These are phyloP conservation scores for Emericellopsis terricola DNA, from an alignment of 495 filamentous ascomycete genomes.

Conservation along the genomic window DNA sequence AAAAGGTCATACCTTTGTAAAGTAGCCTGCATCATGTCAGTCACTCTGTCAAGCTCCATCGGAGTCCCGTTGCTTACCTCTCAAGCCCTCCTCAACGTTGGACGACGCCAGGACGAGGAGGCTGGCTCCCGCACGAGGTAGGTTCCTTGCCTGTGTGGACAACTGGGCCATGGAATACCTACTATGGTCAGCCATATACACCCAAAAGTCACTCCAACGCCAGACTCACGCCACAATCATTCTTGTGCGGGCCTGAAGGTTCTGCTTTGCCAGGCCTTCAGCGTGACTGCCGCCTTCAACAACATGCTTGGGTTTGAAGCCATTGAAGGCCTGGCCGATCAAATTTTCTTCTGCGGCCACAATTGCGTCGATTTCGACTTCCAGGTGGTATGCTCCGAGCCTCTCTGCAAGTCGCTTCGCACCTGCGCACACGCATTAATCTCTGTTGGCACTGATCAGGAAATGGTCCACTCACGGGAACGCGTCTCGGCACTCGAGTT, in stretches of 20 bases:
- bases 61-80: conserved; percentile 6
- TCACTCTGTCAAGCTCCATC: conserved; percentile 21
- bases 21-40: no score
- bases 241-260: conserved; percentile 60
- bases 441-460: no score
- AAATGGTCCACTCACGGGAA: neutral
- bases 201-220: no score
- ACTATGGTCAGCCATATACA: no score
- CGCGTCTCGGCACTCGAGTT: neutral
- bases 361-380: conserved; percentile 60
- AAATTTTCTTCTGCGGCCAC: conserved; percentile 19
- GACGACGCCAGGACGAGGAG: conserved; percentile 22
- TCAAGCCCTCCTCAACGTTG: conserved; percentile 37
- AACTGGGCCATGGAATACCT: conserved; percentile 56
- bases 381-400: conserved; percentile 58
- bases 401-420: conserved; percentile 46
- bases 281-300: conserved; percentile 41
- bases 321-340: conserved; percentile 9
- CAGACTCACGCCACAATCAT: no score
- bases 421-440: no score
- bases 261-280: conserved; percentile 55
- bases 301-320: conserved; percentile 40
- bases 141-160: conserved; percentile 33
- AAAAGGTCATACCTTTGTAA: neutral
- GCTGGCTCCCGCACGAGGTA: conserved; percentile 21